A percentile compares a stretch with the other conserved stretches of the same genome.
phyloP scores from a whole-genome alignment of 257 asterid genomes.

The Scutellaria minor region DNA sequence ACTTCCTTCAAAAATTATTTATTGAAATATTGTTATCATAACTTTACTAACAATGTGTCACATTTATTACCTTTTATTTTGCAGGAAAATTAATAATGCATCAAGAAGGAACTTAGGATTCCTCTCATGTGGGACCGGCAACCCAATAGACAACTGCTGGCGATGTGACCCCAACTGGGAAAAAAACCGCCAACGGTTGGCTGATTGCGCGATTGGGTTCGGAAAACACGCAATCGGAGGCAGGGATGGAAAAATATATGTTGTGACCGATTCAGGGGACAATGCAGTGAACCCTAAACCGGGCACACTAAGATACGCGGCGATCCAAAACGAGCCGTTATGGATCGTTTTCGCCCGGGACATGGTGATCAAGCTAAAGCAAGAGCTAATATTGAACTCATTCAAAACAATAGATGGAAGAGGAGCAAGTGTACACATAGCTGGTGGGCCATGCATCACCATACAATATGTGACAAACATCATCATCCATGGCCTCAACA shows the following conservation, averaged over 20 bases:
- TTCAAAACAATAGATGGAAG: constrained; percentile 91
- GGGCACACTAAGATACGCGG: constrained; percentile 78
- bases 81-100: constrained; percentile 66
- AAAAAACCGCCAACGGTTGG: constrained; percentile 62
- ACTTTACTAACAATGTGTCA: too few relatives aligned
- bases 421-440: constrained; percentile 80
- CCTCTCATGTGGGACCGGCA: constrained; percentile 80
- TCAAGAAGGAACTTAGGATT: constrained; percentile 70
- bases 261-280: constrained; percentile 72
- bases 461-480: constrained; percentile 72
- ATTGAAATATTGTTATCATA: too few relatives aligned
- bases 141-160: constrained; percentile 97
- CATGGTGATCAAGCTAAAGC: constrained; percentile 74
- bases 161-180: constrained; percentile 89
- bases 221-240: constrained; percentile 88
- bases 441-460: constrained; percentile 87
- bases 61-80: background rate
- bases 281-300: constrained; percentile 73
- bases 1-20: too few relatives aligned
- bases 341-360: constrained; percentile 78
- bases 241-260: constrained; percentile 67
- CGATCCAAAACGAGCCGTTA: constrained; percentile 71
- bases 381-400: constrained; percentile 83
- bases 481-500: constrained; percentile 78
- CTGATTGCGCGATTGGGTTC: constrained; percentile 91